phyloP scores from a whole-genome alignment of 345 rosid species.

The Eucalyptus curtisii region DNA sequence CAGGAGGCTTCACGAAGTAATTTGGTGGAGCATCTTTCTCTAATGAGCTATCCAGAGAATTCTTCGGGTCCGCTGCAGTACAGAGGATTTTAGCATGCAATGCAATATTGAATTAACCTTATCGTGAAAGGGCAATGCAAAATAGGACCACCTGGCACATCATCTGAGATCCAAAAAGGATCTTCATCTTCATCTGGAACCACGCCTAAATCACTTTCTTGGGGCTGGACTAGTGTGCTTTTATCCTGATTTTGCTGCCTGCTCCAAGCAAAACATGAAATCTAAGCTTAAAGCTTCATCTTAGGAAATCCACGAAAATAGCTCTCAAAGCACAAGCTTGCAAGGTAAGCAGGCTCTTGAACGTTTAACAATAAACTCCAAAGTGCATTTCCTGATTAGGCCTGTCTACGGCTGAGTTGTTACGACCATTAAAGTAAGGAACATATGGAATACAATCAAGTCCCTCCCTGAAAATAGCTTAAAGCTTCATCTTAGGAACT shows the following conservation, averaged over 20 bases:
- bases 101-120: neutral
- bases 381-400: neutral
- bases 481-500: neutral
- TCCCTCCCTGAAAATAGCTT: no score
- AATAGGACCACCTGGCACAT: constrained; percentile 51
- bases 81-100: neutral
- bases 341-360: neutral
- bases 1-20: constrained; percentile 82
- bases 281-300: neutral
- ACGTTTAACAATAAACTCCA: neutral
- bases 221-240: constrained; percentile 21
- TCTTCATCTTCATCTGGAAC: constrained; percentile 51
- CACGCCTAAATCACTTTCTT: constrained; percentile 19
- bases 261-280: neutral
- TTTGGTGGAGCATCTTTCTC: constrained; percentile 36
- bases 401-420: neutral
- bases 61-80: constrained; percentile 66
- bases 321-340: neutral
- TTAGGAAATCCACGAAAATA: neutral
- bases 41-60: constrained; percentile 49
- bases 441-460: neutral
- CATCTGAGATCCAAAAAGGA: constrained; percentile 66
- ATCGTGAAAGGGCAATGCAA: neutral
- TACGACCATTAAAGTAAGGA: neutral
- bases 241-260: constrained; percentile 61